Evolutionary conservation across 805 yeast species (phyloP).

Genomic region (Suhomyces sp.): DNA sequence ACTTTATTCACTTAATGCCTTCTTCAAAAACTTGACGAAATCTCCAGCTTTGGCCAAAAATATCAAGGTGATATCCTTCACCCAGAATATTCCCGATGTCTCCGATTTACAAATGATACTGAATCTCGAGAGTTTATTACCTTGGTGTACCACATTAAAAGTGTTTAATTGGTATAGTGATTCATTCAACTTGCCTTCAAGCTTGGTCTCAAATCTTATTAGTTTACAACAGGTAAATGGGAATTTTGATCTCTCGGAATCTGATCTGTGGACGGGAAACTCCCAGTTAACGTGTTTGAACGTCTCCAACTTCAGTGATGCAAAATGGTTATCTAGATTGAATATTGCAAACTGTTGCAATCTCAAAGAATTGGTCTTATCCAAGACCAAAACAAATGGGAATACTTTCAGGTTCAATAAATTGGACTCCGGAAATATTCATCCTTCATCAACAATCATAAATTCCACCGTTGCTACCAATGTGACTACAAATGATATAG

Average conservation of each 20-base stretch:
- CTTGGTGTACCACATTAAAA: conserved; percentile 7
- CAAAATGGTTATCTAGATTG: not conserved
- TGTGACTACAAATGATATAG: not conserved
- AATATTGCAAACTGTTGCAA: conserved; percentile 1
- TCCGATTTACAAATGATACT: conserved; percentile 8
- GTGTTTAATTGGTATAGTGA: conserved; percentile 9
- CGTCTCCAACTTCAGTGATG: conserved; percentile 4
- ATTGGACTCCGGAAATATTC: too few relatives aligned
- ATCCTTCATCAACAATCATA: not conserved
- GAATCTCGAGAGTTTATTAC: conserved; percentile 6
- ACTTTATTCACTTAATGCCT: conserved; percentile 12
- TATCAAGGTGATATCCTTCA: conserved; percentile 8
- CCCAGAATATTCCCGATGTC: conserved; percentile 11
- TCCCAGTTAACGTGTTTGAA: conserved; percentile 1
- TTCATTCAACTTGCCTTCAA: conserved; percentile 5
- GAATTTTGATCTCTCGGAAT: conserved; percentile 3
- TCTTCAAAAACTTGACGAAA: conserved; percentile 9
- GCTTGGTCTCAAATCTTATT: not conserved
- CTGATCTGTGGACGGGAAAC: not conserved
- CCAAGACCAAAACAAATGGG: conserved; percentile 2
- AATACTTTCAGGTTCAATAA: conserved; percentile 3
- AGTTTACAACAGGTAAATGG: conserved; percentile 6
- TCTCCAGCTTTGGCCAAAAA: conserved; percentile 1
- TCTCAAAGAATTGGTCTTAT: conserved; percentile 6
- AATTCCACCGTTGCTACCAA: not conserved